Evolutionary conservation across 805 yeast genomes (phyloP).

Genomic region (Pichia sporocuriosa): DNA sequence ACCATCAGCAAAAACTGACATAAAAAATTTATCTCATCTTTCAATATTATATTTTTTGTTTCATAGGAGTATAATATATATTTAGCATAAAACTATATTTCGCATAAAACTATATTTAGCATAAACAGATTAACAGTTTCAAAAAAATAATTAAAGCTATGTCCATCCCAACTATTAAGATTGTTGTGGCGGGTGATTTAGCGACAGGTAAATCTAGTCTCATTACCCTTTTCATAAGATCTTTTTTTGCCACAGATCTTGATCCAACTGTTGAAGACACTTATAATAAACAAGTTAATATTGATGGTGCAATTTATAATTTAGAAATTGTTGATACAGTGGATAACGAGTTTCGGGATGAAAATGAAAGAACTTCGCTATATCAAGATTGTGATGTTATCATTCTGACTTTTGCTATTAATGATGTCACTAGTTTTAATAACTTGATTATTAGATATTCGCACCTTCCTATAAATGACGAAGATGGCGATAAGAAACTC

Average conservation of each 20-base stretch:
- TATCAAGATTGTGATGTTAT: conserved; percentile 39
- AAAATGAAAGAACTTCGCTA: conserved; percentile 12
- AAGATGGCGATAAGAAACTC: conserved; percentile 4
- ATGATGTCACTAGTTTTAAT: conserved; percentile 25
- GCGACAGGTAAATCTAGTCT: conserved; percentile 29
- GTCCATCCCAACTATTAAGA: conserved; percentile 14
- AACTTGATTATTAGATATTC: conserved; percentile 11
- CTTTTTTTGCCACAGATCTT: conserved; percentile 17
- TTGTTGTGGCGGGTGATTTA: conserved; percentile 28
- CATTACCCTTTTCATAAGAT: conserved; percentile 20
- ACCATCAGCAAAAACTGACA: no score
- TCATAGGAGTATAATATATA: no score
- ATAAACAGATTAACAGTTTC: no score
- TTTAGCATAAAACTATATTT: no score
- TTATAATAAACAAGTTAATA: conserved; percentile 18
- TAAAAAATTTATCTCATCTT: no score
- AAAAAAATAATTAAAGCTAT: no score
- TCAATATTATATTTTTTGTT: no score
- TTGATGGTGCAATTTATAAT: conserved; percentile 33
- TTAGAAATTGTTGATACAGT: conserved; percentile 75
- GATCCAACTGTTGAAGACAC: conserved; percentile 27
- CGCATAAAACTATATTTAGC: no score
- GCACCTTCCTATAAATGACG: conserved; percentile 31
- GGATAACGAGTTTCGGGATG: conserved; percentile 58
- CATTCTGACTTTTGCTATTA: conserved; percentile 43